phyloP scores from a whole-genome alignment of 1,284 basidiomycete genomes.

The Cryptococcus sp. region DNA sequence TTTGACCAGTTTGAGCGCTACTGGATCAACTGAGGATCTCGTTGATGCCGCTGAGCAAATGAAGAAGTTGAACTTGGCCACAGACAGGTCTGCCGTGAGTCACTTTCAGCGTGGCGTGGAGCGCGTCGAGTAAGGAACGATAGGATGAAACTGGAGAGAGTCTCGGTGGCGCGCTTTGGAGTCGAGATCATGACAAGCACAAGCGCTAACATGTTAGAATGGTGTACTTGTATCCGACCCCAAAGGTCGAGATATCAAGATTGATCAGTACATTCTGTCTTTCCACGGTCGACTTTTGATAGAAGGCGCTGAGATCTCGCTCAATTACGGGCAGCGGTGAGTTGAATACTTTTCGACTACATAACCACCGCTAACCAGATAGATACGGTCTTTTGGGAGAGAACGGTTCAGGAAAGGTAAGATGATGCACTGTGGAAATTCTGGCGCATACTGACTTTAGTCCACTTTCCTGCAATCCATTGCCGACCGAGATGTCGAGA shows the following conservation, averaged over 20 bases:
- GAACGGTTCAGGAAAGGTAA: slow-evolving; percentile 95
- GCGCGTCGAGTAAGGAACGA: neutral
- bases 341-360: slow-evolving; percentile 12
- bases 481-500: slow-evolving; percentile 88
- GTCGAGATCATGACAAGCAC: neutral
- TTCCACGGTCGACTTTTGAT: slow-evolving; percentile 95
- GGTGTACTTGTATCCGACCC: slow-evolving; percentile 90
- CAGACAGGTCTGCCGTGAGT: slow-evolving; percentile 65
- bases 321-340: slow-evolving; percentile 91
- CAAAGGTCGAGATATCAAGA: slow-evolving; percentile 94
- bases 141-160: neutral
- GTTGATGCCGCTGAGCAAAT: slow-evolving; percentile 55
- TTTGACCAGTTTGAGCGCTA: slow-evolving; percentile 67
- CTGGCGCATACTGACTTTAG: slow-evolving; percentile 14
- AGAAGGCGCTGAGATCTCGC: slow-evolving; percentile 81
- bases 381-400: slow-evolving; percentile 88
- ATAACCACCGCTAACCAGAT: neutral
- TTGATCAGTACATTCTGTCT: slow-evolving; percentile 90
- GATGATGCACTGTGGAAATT: slow-evolving; percentile 19
- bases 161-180: neutral
- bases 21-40: slow-evolving; percentile 61
- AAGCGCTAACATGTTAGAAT: slow-evolving; percentile 41
- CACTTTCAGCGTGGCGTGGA: neutral
- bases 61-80: slow-evolving; percentile 81
- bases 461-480: slow-evolving; percentile 58